Evolutionary conservation across 345 rosid species (phyloP), one percentile per base, ranked within the genome.

Genomic region (Pseudoturritis turrita): DNA sequence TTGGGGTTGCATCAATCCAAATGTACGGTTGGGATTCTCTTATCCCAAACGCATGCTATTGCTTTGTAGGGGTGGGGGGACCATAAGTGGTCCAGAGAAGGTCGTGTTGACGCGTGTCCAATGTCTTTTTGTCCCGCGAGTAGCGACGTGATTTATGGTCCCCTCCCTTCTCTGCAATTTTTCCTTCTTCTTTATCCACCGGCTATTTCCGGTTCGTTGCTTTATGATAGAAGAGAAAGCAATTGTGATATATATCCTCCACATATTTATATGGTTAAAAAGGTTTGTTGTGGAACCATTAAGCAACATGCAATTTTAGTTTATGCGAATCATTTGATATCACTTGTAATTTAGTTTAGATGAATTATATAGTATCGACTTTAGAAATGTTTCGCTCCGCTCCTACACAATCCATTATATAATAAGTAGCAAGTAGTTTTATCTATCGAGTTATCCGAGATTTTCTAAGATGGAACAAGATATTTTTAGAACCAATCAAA

Each of bases 61-160:
- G 66, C 69, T 41, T 22, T 17, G 36, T 9, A 1, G 4, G 62
- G 84, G 89, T 9, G 1, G 4, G 62, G 84, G 89, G 85, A 78
- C 90, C 79, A 57, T 66, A 0, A 29, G 88, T 82, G 97, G 93
- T 86, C 89, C 96, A 79, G 4, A 23, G 15, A 0, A 8, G 55
- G 9, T 37, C 4, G 8, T 29, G 0, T 21, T 6, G 84, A 77
- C 97, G 75, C 86, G 90, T 87, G 88, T 83, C 67, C 9, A 7
- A 0, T 54, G 72, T 66, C 31, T n/a, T 35, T 52, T 52, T 62
- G 62, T 75, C 86, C 84, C 81, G 82, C 78, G 77, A 77, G 85
- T 79, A 63, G 10, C 79, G 72, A 84, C 86, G 84, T 79, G 55
- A 73, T 80, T 73, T 28, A 68, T 76, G 83, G 87, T 81, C 84